phyloP scores from a whole-genome alignment of 176 grass and related monocot genomes.

The Tuctoria greenei region DNA sequence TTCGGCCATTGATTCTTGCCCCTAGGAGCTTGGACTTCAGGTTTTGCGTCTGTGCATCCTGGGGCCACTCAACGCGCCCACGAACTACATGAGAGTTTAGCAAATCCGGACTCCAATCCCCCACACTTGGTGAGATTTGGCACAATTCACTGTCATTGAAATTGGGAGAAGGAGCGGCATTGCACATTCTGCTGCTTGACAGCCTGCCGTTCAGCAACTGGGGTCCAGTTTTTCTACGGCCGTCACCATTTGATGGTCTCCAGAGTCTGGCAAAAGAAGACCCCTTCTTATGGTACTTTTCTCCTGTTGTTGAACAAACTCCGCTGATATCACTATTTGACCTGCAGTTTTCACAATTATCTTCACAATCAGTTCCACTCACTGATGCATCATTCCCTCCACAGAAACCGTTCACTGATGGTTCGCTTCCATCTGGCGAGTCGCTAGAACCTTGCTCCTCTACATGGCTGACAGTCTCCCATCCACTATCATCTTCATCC shows the following conservation, averaged over 20 bases:
- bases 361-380: constrained; percentile 53
- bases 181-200: constrained; percentile 48
- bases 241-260: constrained; percentile 63
- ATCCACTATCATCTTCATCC: constrained; percentile 59
- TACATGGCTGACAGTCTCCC: constrained; percentile 58
- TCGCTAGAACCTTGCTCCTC: constrained; percentile 62
- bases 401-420: constrained; percentile 62
- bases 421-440: constrained; percentile 64
- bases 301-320: constrained; percentile 58
- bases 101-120: constrained; percentile 58
- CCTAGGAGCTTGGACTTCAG: constrained; percentile 65
- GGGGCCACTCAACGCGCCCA: constrained; percentile 51
- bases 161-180: constrained; percentile 40
- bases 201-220: constrained; percentile 39
- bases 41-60: constrained; percentile 51
- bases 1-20: constrained; percentile 55
- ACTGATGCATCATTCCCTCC: constrained; percentile 50
- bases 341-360: constrained; percentile 48
- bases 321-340: constrained; percentile 48
- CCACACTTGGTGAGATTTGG: constrained; percentile 49
- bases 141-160: constrained; percentile 48
- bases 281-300: constrained; percentile 58
- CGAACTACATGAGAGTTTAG: constrained; percentile 46
- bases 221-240: constrained; percentile 39
- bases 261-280: constrained; percentile 51